Conservation (phyloP, 176 grass and related monocot genomes). For the Canna indica region DNA sequence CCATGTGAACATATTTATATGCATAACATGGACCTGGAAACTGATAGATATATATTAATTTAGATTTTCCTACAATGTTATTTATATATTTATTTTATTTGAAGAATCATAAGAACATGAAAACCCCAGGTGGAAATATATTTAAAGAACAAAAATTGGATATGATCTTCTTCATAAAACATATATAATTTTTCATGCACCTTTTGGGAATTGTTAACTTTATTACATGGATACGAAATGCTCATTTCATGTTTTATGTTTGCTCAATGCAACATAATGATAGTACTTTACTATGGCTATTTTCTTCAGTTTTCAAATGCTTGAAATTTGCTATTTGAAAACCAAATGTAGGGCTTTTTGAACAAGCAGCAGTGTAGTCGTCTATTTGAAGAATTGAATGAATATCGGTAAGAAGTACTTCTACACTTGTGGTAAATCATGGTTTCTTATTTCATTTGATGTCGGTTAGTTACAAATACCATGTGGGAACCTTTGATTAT, state of each 20-base stretch:
- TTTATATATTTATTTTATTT: no score
- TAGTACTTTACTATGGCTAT: background rate
- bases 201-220: no score
- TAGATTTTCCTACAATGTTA: no score
- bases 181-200: no score
- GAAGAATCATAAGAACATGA: no score
- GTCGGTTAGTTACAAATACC: background rate
- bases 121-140: no score
- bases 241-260: background rate
- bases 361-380: slow-evolving; percentile 67
- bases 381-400: slow-evolving; percentile 85
- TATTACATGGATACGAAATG: no score
- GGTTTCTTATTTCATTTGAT: slow-evolving; percentile 11
- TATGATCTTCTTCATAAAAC: no score
- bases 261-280: background rate
- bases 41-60: no score
- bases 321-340: slow-evolving; percentile 25
- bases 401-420: slow-evolving; percentile 49
- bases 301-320: background rate
- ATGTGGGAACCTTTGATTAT: background rate
- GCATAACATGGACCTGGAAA: background rate
- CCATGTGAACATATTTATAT: background rate
- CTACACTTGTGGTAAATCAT: background rate
- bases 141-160: no score
- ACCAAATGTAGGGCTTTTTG: slow-evolving; percentile 58